Conservation (phyloP, 805 yeast genomes). For the Saccharomycopsis babjevae region DNA sequence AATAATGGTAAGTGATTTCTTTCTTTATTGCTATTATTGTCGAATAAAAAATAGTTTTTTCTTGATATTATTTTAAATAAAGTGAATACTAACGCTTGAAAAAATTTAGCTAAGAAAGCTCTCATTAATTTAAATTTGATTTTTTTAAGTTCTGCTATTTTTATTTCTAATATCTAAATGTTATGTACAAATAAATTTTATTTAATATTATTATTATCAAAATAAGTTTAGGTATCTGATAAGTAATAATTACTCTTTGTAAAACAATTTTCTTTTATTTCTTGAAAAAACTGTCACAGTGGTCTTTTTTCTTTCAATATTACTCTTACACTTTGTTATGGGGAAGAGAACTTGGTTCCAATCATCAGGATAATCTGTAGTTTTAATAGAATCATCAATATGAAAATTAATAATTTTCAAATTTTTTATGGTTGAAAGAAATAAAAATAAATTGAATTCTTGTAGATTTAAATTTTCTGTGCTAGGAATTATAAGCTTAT, state of each 20-base stretch:
- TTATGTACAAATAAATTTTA: neutral
- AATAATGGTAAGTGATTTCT: slow-evolving; percentile 12
- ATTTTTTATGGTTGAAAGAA: neutral
- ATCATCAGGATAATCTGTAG: slow-evolving; percentile 88
- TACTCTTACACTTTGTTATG: neutral
- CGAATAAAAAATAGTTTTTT: no score
- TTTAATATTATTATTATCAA: neutral
- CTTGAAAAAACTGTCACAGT: neutral
- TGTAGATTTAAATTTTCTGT: neutral
- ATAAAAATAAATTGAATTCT: neutral
- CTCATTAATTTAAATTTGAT: neutral
- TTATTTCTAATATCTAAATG: neutral
- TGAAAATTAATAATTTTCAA: slow-evolving; percentile 21
- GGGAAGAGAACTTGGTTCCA: slow-evolving; percentile 37
- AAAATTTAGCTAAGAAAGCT: neutral
- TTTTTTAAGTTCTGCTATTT: neutral
- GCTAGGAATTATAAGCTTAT: neutral
- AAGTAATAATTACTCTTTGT: neutral
- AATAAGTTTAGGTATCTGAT: neutral
- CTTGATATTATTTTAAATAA: no score
- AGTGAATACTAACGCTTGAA: neutral
- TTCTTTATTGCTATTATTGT: neutral
- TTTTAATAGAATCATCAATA: slow-evolving; percentile 77
- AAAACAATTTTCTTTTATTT: neutral
- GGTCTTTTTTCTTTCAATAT: neutral